These are phyloP conservation scores for Arthrobotrys conoides DNA, from an alignment of 2,329 filamentous ascomycete genomes.

Conservation along the genomic window DNA sequence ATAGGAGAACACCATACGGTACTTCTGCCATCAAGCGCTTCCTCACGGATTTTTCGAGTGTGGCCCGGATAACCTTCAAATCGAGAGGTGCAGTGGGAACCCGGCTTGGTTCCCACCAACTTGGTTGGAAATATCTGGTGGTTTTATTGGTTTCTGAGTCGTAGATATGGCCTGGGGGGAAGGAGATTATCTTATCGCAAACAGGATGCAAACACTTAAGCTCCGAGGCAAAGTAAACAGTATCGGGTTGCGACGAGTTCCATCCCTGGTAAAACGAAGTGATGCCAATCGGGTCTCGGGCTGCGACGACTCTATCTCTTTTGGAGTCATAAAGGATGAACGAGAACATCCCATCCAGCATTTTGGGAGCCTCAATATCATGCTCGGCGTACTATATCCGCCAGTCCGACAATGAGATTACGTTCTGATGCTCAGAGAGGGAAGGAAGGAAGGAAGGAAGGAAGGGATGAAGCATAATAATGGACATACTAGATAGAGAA, in stretches of 20 bases:
- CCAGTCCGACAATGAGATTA: slow-evolving; percentile 5
- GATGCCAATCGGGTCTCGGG: slow-evolving; percentile 95
- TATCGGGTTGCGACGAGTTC: slow-evolving; percentile 83
- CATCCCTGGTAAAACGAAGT: slow-evolving; percentile 98
- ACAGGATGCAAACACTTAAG: slow-evolving; percentile 92
- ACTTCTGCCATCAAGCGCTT: slow-evolving; percentile 99
- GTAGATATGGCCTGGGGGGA: slow-evolving; percentile 95
- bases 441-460: too few relatives aligned
- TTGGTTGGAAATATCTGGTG: slow-evolving; percentile 90
- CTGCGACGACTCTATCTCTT: slow-evolving; percentile 90
- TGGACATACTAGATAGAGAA: slow-evolving; percentile 87
- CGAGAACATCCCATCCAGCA: slow-evolving; percentile 99
- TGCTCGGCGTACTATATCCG: slow-evolving; percentile 85
- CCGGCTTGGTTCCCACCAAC: slow-evolving; percentile 87
- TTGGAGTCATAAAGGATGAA: slow-evolving; percentile 98
- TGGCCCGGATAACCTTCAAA: slow-evolving; percentile 83
- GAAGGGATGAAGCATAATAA: background rate
- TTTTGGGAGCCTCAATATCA: slow-evolving; percentile 90
- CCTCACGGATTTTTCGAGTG: slow-evolving; percentile 89
- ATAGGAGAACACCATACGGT: slow-evolving; percentile 94
- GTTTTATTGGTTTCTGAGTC: slow-evolving; percentile 90
- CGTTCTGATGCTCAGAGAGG: background rate
- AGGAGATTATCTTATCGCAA: slow-evolving; percentile 93
- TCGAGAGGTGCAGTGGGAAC: slow-evolving; percentile 86
- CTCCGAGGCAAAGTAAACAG: slow-evolving; percentile 97